Evolutionary conservation across 331 rosid genomes (phyloP).

Genomic region (Stylosanthes scabra): DNA sequence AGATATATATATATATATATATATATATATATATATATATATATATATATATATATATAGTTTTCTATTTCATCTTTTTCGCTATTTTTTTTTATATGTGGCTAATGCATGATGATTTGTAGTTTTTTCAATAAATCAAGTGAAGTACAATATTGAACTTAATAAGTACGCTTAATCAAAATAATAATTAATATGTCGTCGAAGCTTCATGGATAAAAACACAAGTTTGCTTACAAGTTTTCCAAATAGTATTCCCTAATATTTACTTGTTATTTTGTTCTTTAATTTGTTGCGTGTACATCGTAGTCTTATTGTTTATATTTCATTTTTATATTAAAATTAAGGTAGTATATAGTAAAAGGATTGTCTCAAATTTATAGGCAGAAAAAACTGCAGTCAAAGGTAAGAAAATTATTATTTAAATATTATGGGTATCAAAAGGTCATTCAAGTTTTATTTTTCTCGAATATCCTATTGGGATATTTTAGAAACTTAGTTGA

Average conservation of each 20-base stretch:
- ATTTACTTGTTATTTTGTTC: neutral
- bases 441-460: neutral
- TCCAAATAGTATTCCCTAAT: too few relatives aligned
- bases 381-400: neutral
- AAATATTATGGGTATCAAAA: neutral
- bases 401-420: neutral
- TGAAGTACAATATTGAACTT: neutral
- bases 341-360: too few relatives aligned
- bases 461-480: neutral
- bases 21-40: too few relatives aligned
- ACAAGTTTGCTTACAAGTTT: neutral
- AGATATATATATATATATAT: too few relatives aligned
- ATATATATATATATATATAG: too few relatives aligned
- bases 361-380: neutral
- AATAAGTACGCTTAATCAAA: neutral
- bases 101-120: too few relatives aligned
- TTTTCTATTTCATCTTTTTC: too few relatives aligned
- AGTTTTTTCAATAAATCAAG: neutral
- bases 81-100: too few relatives aligned
- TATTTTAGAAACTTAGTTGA: neutral
- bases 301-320: too few relatives aligned
- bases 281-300: too few relatives aligned
- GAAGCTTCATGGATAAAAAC: neutral
- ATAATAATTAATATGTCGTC: neutral
- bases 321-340: too few relatives aligned